Percentiles rank a stretch among this genome's conserved stretches.
These are phyloP conservation scores for Aspergillus pseudotamarii DNA, from an alignment of 2,329 filamentous ascomycete species.

Conservation along the genomic window DNA sequence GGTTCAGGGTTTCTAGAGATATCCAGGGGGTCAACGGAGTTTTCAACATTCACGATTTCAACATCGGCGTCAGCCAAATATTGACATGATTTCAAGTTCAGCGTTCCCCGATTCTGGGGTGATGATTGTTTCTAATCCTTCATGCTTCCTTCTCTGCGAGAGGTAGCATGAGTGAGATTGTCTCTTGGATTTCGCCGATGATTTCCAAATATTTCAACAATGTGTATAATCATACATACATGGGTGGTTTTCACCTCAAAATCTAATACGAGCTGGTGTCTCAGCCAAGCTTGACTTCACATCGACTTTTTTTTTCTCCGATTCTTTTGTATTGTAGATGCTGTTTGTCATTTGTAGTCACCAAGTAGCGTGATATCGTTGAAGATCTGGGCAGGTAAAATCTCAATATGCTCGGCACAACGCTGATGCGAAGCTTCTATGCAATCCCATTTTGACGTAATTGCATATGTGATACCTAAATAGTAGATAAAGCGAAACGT, in stretches of 20 bases:
- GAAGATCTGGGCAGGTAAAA: too few species aligned
- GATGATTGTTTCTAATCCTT: conserved; percentile 7
- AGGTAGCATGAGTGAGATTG: conserved; percentile 20
- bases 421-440: too few species aligned
- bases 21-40: conserved; percentile 39
- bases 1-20: conserved; percentile 42
- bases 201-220: conserved; percentile 41
- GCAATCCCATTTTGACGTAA: too few species aligned
- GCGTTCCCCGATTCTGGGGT: conserved; percentile 12
- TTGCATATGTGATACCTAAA: too few species aligned
- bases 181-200: conserved; percentile 22
- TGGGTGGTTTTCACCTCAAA: conserved; percentile 17
- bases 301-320: neutral
- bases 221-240: conserved; percentile 29
- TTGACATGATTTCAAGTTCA: conserved; percentile 20
- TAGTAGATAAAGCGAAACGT: too few species aligned
- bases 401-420: too few species aligned
- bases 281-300: neutral
- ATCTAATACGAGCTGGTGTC: conserved; percentile 9
- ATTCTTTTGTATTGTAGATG: neutral
- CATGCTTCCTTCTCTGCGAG: conserved; percentile 15
- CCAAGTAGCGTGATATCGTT: too few species aligned
- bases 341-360: neutral
- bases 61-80: conserved; percentile 46
- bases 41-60: conserved; percentile 53